These are phyloP conservation scores for Phialophora macrospora DNA, from an alignment of 2,329 filamentous ascomycete species.

Conservation along the genomic window DNA sequence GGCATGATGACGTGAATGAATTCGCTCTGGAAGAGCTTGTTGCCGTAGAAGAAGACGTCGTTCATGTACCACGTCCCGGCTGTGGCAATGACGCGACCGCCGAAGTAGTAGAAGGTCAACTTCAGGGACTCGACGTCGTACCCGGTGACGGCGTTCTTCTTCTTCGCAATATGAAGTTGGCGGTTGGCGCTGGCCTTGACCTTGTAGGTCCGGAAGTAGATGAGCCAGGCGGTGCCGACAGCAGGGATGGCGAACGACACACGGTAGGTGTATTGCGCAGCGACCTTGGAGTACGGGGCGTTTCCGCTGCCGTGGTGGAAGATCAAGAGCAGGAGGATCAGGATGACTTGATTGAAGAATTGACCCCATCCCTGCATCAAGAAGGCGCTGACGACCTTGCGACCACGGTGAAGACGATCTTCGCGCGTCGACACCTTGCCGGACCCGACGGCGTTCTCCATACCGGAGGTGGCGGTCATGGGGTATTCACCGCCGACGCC, in stretches of 20 bases:
- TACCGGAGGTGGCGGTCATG: constrained; percentile 93
- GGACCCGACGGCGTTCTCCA: constrained; percentile 86
- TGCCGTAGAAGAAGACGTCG: constrained; percentile 98
- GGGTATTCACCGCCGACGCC: constrained; percentile 69
- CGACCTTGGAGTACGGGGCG: constrained; percentile 75
- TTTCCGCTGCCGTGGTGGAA: constrained; percentile 80
- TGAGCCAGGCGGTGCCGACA: constrained; percentile 87
- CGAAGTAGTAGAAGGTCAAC: constrained; percentile 80
- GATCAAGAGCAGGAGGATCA: constrained; percentile 84
- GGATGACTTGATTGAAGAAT: constrained; percentile 86
- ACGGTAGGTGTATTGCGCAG: constrained; percentile 88
- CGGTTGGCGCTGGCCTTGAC: constrained; percentile 82
- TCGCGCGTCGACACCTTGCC: constrained; percentile 88
- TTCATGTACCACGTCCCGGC: constrained; percentile 93
- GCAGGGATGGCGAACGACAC: constrained; percentile 91
- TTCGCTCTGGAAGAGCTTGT: constrained; percentile 93
- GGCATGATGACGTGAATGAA: constrained; percentile 84
- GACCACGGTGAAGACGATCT: constrained; percentile 91
- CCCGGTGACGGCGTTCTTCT: constrained; percentile 82
- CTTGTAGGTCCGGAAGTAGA: constrained; percentile 94
- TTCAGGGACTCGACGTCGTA: constrained; percentile 86
- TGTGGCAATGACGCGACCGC: constrained; percentile 82
- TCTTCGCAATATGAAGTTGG: constrained; percentile 81
- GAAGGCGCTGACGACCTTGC: constrained; percentile 94
- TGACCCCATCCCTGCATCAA: constrained; percentile 99